A percentile compares a stretch with the other conserved stretches of the same genome.
These are phyloP conservation scores for Ophiognomonia clavigignenti-juglandacearum DNA, from an alignment of 2,329 filamentous ascomycete genomes.

Conservation along the genomic window DNA sequence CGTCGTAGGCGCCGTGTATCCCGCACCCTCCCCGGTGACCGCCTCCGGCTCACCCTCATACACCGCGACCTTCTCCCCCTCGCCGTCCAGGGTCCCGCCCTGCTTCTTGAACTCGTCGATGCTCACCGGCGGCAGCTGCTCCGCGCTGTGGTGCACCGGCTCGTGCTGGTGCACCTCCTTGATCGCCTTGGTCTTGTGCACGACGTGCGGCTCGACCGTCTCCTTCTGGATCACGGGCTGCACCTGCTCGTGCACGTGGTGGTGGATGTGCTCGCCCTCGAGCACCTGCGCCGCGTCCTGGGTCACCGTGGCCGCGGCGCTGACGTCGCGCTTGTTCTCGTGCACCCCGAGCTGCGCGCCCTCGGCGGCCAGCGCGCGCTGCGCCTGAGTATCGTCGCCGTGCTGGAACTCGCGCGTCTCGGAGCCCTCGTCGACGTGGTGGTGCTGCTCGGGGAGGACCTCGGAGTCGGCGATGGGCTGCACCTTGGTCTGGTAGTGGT, in stretches of 20 bases:
- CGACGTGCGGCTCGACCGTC: conserved; percentile 59
- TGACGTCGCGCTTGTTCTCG: background rate
- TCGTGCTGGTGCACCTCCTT: conserved; percentile 68
- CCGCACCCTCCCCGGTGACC: background rate
- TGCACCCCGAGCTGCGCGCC: conserved; percentile 38
- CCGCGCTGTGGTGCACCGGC: conserved; percentile 60
- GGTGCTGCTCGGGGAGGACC: conserved; percentile 55
- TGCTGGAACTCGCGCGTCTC: conserved; percentile 60
- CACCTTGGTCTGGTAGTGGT: background rate
- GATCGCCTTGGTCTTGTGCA: conserved; percentile 68
- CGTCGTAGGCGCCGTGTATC: background rate
- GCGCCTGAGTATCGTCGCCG: conserved; percentile 45
- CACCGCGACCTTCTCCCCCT: background rate
- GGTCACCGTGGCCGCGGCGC: conserved; percentile 8
- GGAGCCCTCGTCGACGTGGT: conserved; percentile 49
- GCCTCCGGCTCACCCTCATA: background rate
- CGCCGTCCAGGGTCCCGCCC: conserved; percentile 48
- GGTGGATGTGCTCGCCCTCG: conserved; percentile 57
- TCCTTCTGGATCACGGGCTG: conserved; percentile 70
- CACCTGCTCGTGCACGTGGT: conserved; percentile 61
- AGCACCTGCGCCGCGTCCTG: conserved; percentile 38
- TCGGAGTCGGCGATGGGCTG: conserved; percentile 17
- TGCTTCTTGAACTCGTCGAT: conserved; percentile 57
- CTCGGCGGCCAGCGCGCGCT: conserved; percentile 46
- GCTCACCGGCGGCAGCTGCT: conserved; percentile 58